Evolutionary conservation across 1,284 basidiomycete species (phyloP), one percentile per base, ranked within the genome.

Genomic region (Lentinus polychrous): DNA sequence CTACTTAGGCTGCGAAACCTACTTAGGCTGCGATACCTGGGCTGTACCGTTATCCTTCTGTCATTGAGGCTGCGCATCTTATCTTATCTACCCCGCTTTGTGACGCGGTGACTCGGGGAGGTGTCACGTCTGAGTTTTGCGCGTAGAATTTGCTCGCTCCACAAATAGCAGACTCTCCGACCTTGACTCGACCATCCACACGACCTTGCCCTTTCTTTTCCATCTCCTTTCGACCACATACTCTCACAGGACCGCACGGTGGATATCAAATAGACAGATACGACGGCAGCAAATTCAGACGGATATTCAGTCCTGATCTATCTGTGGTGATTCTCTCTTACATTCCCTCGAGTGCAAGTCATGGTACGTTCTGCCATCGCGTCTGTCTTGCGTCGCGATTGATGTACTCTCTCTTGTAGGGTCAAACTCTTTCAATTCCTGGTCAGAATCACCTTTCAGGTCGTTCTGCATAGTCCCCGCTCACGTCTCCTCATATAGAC

Each of bases 381-480:
- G 17, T 27, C 24, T 5, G 14, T 27, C 18, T 23, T 14, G 31
- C 11, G 38, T 10, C 24, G 17, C 23, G 11, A 45, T 31, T 36
- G 2, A 44, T 27, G 34, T 24, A n/a, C 20, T 37, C 20, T 3
- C 12, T 33, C 34, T 37, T 52, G 38, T 57, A 86, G 83, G 83
- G 85, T 64, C 83, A 86, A 79, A 86, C 80, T 33, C 75, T 87
- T 48, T 86, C 83, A 53, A 69, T 72, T 49, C 83, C 85, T 57
- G 76, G 84, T 86, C 50, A 53, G 76, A 66, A 33, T 39, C 11
- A 8, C 32, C 17, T 20, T 43, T n/a, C 12, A 11, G 47, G 41
- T 31, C 45, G 53, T 52, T 14, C 46, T 50, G 37, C 43, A 49
- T 43, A 22, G 43, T 49, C 35, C 18, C 44, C 24, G 41, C 44